Conservation (phyloP, 257 asterid species). For the Thymus quinquecostatus region DNA sequence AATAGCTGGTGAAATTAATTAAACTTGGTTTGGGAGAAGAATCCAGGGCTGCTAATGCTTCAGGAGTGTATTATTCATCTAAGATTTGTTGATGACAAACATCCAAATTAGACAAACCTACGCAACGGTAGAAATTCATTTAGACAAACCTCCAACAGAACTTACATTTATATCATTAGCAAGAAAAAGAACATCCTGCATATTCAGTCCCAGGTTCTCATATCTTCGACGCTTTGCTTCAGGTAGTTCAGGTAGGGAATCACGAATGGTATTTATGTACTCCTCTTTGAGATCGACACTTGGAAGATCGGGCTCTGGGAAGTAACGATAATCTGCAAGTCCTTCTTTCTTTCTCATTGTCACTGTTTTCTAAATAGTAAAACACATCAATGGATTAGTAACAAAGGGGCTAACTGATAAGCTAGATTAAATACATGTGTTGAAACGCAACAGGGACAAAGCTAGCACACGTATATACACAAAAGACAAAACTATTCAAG, state of each 20-base stretch:
- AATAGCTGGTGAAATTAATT: slow-evolving; percentile 9
- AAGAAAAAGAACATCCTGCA: slow-evolving; percentile 98
- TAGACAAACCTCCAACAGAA: slow-evolving; percentile 18
- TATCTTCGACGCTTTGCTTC: slow-evolving; percentile 89
- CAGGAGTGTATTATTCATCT: background rate
- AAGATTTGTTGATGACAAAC: background rate
- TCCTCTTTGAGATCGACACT: slow-evolving; percentile 75
- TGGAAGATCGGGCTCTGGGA: slow-evolving; percentile 99
- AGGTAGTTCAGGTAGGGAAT: slow-evolving; percentile 91
- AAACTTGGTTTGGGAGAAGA: slow-evolving; percentile 7
- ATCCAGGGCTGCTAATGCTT: background rate
- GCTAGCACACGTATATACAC: too few species aligned
- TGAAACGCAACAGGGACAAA: too few species aligned
- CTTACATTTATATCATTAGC: slow-evolving; percentile 76
- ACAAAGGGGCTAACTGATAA: background rate
- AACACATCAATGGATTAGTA: slow-evolving; percentile 33
- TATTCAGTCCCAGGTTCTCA: slow-evolving; percentile 81
- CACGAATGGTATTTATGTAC: slow-evolving; percentile 54
- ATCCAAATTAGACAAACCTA: background rate
- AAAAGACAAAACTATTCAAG: too few species aligned
- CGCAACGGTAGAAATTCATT: background rate
- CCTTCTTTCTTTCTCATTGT: slow-evolving; percentile 99
- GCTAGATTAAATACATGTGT: background rate
- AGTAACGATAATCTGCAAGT: slow-evolving; percentile 93
- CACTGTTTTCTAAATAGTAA: slow-evolving; percentile 74